These are phyloP conservation scores for Boletus subparvulus DNA, from an alignment of 768 basidiomycete genomes.

Conservation along the genomic window DNA sequence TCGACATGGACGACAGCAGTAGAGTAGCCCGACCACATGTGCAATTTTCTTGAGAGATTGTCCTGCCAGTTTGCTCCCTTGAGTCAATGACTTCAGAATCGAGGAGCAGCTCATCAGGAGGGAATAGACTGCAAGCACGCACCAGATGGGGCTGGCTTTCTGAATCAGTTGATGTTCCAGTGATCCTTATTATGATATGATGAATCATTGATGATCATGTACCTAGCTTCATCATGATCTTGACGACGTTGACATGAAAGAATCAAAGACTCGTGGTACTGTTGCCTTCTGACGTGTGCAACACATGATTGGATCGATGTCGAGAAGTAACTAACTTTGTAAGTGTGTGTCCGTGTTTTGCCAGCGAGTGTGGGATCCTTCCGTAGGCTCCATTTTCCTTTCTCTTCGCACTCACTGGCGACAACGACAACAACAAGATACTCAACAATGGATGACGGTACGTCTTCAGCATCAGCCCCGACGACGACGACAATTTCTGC, in stretches of 20 bases:
- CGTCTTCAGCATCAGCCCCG: constrained; percentile 78
- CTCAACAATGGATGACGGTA: constrained; percentile 67
- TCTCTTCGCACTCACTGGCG: constrained; percentile 2
- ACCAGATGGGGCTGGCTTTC: not conserved
- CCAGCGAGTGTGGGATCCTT: not conserved
- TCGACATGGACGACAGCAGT: not conserved
- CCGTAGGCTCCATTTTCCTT: not conserved
- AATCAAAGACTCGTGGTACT: too few species aligned
- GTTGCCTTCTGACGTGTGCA: too few species aligned
- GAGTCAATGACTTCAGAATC: not conserved
- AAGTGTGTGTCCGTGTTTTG: constrained; percentile 24
- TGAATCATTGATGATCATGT: too few species aligned
- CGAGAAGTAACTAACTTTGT: not conserved
- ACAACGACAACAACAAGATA: constrained; percentile 27
- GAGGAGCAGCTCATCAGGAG: not conserved
- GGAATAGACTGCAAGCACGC: not conserved
- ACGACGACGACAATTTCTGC: constrained; percentile 55
- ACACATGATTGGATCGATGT: too few species aligned
- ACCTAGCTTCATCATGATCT: too few species aligned
- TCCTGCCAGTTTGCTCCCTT: not conserved
- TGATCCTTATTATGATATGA: too few species aligned
- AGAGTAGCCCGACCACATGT: too few species aligned
- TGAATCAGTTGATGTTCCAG: too few species aligned
- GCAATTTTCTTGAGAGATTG: not conserved
- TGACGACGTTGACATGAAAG: too few species aligned